Base-by-base conservation (phyloP, 129 eudicot species). In the Oenanthe sinensis region DNA sequence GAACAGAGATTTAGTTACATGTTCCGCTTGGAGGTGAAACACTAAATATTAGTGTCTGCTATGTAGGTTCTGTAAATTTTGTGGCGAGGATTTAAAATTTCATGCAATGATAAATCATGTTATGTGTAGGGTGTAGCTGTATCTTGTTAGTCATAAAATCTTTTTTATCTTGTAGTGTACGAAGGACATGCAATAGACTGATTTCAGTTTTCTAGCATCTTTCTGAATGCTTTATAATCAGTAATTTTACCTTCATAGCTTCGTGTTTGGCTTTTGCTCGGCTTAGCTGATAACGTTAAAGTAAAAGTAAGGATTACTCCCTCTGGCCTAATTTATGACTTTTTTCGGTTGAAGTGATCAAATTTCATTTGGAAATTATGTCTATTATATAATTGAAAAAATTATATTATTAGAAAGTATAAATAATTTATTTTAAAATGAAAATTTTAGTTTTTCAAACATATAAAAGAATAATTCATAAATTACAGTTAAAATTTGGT, bases 11-110 rank as follows among this genome's bases (percentile, higher is more conserved):
- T 58, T 93, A 76, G 85, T 86, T 15, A 87, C 97, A 8, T 84
- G 85, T 71, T 90, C 92, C 73, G 97, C 92, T 47, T 93, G 98
- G 98, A 92, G 88, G 81, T 92, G 79, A 84, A 24, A 39, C 36
- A 28, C 39, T 28, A 65, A 65, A 26, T 4, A 14, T 30, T 67
- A 67, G 72, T 67, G 39, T 30, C 72, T 30, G 72, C 42, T 67
- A 67, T 30, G 72, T 36, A 67, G 72, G 42, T 26, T 67, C 43
- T 67, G 72, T 67, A 67, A 67, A 67, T 67, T 67, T 67, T 67
- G 71, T 67, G 42, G 72, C 30, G 72, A 67, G 39, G 42, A 14
- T 30, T 26, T 67, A 30, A 6, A 30, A 5, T 30, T 28, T 30
- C 10, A 67, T 67, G 72, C 20, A 67, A 28, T 30, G 43, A 15